These are phyloP conservation scores for Lepidium sativum DNA, from an alignment of 345 rosid genomes.

Conservation along the genomic window DNA sequence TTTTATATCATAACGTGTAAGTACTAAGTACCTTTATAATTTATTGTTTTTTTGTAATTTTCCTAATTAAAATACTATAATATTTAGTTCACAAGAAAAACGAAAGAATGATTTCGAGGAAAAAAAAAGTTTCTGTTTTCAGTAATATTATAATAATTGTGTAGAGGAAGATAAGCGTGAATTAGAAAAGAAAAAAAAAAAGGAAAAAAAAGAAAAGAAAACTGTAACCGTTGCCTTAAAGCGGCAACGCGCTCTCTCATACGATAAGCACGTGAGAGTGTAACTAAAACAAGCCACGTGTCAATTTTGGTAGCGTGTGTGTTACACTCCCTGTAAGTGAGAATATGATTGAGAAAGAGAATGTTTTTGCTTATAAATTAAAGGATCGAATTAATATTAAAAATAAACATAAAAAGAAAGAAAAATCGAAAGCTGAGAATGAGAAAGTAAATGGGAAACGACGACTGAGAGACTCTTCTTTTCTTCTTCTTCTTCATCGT, in stretches of 20 bases:
- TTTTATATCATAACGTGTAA: too few species aligned
- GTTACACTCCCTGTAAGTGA: accelerated
- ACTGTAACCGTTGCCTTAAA: neutral
- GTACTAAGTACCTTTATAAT: too few species aligned
- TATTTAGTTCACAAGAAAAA: neutral
- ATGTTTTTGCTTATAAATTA: neutral
- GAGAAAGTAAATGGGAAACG: constrained; percentile 30
- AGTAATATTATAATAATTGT: neutral
- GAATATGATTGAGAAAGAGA: neutral
- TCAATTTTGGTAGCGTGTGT: neutral
- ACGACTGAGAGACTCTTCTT: constrained; percentile 25
- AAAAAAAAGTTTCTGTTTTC: too few species aligned
- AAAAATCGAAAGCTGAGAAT: constrained; percentile 10
- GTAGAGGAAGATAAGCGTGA: neutral
- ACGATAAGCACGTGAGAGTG: neutral
- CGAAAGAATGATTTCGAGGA: neutral
- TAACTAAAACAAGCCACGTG: neutral
- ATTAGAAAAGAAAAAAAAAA: neutral
- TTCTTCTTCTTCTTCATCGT: constrained; percentile 13
- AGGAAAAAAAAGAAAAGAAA: neutral
- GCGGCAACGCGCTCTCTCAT: constrained; percentile 14
- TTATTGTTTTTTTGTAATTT: neutral
- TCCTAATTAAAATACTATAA: neutral
- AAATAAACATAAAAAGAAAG: neutral
- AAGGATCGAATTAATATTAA: constrained; percentile 1